Evolutionary conservation across 1,284 basidiomycete species (phyloP).

Genomic region (Cutaneotrichosporon dermatis): DNA sequence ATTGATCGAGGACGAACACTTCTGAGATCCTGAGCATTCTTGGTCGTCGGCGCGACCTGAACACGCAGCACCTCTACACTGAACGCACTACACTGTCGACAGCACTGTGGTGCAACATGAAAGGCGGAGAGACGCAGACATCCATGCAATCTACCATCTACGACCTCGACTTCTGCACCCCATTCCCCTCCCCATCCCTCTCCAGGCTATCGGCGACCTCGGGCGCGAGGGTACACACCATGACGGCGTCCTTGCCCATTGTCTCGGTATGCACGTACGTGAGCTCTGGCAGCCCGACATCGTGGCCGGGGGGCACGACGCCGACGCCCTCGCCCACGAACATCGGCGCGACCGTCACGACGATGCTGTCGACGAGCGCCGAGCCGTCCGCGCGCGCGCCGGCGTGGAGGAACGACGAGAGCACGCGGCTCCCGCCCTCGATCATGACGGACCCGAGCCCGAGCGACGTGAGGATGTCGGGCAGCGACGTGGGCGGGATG

Average conservation of each 20-base stretch:
- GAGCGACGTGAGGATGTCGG: slow-evolving; percentile 55
- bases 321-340: slow-evolving; percentile 72
- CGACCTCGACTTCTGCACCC: too few species aligned
- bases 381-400: slow-evolving; percentile 37
- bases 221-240: slow-evolving; percentile 29
- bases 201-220: not conserved
- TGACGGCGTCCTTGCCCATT: slow-evolving; percentile 48
- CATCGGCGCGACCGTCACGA: slow-evolving; percentile 77
- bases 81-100: too few species aligned
- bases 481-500: slow-evolving; percentile 56
- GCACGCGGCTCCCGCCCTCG: slow-evolving; percentile 84
- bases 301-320: slow-evolving; percentile 37
- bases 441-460: slow-evolving; percentile 81
- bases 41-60: too few species aligned
- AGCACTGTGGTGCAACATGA: too few species aligned
- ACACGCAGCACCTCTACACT: too few species aligned
- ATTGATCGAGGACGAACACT: too few species aligned
- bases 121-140: too few species aligned
- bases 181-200: too few species aligned
- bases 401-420: slow-evolving; percentile 65
- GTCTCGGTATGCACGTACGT: slow-evolving; percentile 37
- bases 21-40: too few species aligned
- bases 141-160: too few species aligned
- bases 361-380: slow-evolving; percentile 61
- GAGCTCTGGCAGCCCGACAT: slow-evolving; percentile 32